Conservation (phyloP, 805 yeast genomes). For the Teunomyces gatunensis region DNA sequence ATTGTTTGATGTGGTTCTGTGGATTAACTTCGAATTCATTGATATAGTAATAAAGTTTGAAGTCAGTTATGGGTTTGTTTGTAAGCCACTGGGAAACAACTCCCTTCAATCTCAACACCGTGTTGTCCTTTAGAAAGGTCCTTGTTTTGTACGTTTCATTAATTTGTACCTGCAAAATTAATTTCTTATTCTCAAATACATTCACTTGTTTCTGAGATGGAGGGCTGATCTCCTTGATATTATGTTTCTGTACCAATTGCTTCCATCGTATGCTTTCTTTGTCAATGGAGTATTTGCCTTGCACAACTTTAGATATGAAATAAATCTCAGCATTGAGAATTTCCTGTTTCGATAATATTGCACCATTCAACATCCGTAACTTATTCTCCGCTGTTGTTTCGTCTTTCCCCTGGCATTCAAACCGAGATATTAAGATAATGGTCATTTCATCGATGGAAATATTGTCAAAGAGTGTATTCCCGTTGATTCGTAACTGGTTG, state of each 20-base stretch:
- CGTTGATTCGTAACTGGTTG: conserved; percentile 44
- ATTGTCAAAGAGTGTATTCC: conserved; percentile 48
- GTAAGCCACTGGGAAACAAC: conserved; percentile 16
- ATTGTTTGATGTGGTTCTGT: conserved; percentile 13
- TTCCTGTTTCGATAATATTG: conserved; percentile 43
- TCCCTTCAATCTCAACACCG: conserved; percentile 37
- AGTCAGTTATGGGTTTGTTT: conserved; percentile 18
- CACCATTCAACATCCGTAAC: conserved; percentile 56
- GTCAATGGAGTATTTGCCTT: conserved; percentile 13
- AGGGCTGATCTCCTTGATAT: conserved; percentile 8
- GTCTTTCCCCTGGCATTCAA: conserved; percentile 17
- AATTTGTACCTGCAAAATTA: conserved; percentile 9
- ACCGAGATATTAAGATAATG: conserved; percentile 46
- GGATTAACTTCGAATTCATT: conserved; percentile 16
- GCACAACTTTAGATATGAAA: conserved; percentile 52
- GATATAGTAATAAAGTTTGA: conserved; percentile 25
- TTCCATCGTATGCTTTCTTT: conserved; percentile 38
- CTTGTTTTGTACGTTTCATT: conserved; percentile 11
- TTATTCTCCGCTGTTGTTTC: conserved; percentile 10
- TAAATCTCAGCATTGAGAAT: conserved; percentile 67
- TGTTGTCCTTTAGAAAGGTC: conserved; percentile 20
- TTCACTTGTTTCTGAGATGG: not conserved
- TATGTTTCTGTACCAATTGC: conserved; percentile 36
- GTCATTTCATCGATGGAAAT: conserved; percentile 31
- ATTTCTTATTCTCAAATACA: conserved; percentile 9